Evolutionary conservation across 345 rosid species (phyloP).

Genomic region (Eucalyptus pumila): DNA sequence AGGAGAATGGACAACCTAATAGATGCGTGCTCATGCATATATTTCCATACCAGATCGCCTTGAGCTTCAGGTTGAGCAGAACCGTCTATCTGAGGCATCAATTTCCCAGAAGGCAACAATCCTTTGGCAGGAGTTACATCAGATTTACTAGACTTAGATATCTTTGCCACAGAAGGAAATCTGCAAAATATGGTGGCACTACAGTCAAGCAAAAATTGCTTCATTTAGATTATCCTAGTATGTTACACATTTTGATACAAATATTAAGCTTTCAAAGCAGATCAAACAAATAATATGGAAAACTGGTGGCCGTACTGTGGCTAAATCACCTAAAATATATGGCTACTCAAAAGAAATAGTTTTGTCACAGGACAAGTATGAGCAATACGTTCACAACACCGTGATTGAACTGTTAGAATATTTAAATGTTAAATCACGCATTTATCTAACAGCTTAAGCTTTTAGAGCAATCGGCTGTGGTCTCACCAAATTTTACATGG

Average conservation of each 20-base stretch:
- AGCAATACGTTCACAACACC: neutral
- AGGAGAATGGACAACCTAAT: neutral
- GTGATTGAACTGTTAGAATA: too few species aligned
- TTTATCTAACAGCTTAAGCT: too few species aligned
- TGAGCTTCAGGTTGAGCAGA: slow-evolving; percentile 26
- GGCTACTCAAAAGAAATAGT: neutral
- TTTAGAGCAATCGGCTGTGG: too few species aligned
- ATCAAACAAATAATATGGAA: neutral
- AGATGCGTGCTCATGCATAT: neutral
- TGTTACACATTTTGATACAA: neutral
- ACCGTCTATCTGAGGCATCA: slow-evolving; percentile 25
- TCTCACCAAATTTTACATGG: too few species aligned
- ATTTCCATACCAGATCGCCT: slow-evolving; percentile 54
- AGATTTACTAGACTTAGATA: slow-evolving; percentile 36
- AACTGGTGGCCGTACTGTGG: neutral
- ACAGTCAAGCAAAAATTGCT: neutral
- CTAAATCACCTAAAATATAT: neutral
- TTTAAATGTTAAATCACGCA: too few species aligned
- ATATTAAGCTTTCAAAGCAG: neutral
- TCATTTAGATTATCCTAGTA: neutral
- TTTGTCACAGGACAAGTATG: neutral
- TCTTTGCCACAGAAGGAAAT: slow-evolving; percentile 60
- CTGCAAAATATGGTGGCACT: slow-evolving; percentile 17
- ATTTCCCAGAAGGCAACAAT: slow-evolving; percentile 30
- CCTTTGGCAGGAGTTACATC: slow-evolving; percentile 68